These are phyloP conservation scores for Dipsacomyces acuminosporus DNA, from an alignment of 371 early-diverging fungal species.

Conservation along the genomic window DNA sequence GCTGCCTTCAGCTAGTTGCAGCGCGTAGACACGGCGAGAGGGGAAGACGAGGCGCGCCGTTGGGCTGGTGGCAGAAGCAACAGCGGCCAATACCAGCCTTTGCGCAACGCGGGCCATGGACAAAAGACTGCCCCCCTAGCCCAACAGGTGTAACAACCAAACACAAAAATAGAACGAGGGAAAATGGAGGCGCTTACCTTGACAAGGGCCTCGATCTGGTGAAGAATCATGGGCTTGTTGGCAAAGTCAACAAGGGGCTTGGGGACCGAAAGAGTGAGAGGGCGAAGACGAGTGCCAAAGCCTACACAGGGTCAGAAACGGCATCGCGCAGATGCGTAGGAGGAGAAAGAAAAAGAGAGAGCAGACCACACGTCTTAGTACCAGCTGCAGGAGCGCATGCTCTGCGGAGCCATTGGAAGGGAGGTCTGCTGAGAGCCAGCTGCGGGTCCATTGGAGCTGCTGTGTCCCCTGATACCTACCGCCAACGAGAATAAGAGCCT, in stretches of 20 bases:
- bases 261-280: slow-evolving; percentile 96
- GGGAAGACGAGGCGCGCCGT: no score
- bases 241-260: slow-evolving; percentile 99
- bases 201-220: slow-evolving; percentile 97
- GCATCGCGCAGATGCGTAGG: no score
- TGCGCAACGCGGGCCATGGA: no score
- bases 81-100: no score
- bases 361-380: slow-evolving; percentile 1
- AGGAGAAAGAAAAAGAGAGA: not conserved
- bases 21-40: no score
- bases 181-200: slow-evolving; percentile 65
- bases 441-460: not conserved
- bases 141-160: no score
- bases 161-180: no score
- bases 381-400: not conserved
- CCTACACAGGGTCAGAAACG: slow-evolving; percentile 61
- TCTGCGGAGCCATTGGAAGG: not conserved
- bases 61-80: slow-evolving; percentile 1
- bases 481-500: slow-evolving; percentile 98
- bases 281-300: slow-evolving; percentile 98
- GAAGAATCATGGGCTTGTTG: slow-evolving; percentile 98
- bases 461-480: slow-evolving; percentile 53
- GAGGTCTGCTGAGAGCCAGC: not conserved
- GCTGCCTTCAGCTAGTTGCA: no score
- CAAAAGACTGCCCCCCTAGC: no score